Base-by-base conservation (phyloP, 2,329 filamentous ascomycete genomes). In the Seiridium cupressi region DNA sequence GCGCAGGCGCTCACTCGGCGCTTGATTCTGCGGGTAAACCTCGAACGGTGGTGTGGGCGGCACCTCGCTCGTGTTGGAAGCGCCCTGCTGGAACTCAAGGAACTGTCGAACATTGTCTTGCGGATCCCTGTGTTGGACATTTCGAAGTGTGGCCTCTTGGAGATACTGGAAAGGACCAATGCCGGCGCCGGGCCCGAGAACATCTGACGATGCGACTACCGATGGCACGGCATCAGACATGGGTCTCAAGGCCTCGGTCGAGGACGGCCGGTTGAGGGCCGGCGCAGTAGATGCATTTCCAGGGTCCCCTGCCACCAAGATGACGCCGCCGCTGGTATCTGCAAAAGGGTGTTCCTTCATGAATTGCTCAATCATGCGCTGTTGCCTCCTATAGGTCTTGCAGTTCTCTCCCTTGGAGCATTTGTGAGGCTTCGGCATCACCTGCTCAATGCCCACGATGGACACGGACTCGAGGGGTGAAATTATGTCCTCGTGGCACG, bases 31-130 rank as follows among this genome's bases (percentile, higher is more conserved):
- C 11, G 84, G 82, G 62, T 83, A 82, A 67, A 88, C 79, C 77
- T 91, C 87, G 65, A 89, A 89, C 3, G 89, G 88, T 13, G 90
- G 89, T 6, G 89, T 89, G 7, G 85, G 85, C 6, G 87, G 85
- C n/a, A 90, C 83, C 57, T 89, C 84, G 62, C 79, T 79, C 32
- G 75, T 69, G 72, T 74, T 66, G 48, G 66, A 67, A 32, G 59
- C 63, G 42, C 67, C 66, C 71, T 73, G 89, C 73, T 98, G 94
- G 72, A 97, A 93, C 70, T 86, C 86, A 57, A 98, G 84, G 76
- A 97, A 98, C 65, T 96, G 92, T 70, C 91, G 89, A 42, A 98
- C 92, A 67, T 94, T 96, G 76, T 97, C 93, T 73, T 96, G 93
- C 5, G 93, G 91, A 70, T 97, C 93, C 57, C 90, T 84, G 18